Percentiles rank a stretch among this genome's conserved stretches.
Conservation (phyloP, 108 stramenopile genomes). For the Pinguiococcus pyrenoidosus region DNA sequence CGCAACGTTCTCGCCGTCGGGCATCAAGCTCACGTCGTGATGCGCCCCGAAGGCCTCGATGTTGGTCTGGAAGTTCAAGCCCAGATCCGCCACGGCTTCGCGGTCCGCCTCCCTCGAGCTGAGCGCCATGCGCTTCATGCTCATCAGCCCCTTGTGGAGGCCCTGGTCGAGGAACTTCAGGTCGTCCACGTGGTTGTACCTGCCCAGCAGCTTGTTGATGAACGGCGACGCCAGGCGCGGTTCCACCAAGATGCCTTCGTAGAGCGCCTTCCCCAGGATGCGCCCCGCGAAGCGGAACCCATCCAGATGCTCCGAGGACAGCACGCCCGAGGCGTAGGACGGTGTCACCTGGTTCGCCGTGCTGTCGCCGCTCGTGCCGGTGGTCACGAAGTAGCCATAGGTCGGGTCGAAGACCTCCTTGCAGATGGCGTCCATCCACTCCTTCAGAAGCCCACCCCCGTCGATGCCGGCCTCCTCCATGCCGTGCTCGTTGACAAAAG, state of each 20-base stretch:
- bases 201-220: conserved; percentile 36
- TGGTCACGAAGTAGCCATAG: conserved; percentile 23
- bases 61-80: conserved; percentile 66
- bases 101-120: conserved; percentile 25
- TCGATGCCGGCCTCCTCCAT: conserved; percentile 94
- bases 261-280: conserved; percentile 88
- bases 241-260: conserved; percentile 47
- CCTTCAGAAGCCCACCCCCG: conserved; percentile 97
- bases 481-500: conserved; percentile 79
- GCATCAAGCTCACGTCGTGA: conserved; percentile 59
- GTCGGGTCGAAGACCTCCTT: conserved; percentile 28
- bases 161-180: conserved; percentile 78
- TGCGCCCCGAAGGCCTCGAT: conserved; percentile 6
- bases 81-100: conserved; percentile 50
- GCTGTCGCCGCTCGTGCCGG: too few relatives aligned
- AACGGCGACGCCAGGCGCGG: conserved; percentile 28
- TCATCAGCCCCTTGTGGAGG: conserved; percentile 65
- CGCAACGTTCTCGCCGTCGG: conserved; percentile 52
- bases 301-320: conserved; percentile 22
- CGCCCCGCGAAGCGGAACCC: conserved; percentile 83
- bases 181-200: conserved; percentile 83
- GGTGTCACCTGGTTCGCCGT: conserved; percentile 26
- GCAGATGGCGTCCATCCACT: conserved; percentile 48
- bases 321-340: not conserved
- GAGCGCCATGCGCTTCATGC: conserved; percentile 35